A percentile compares a stretch with the other conserved stretches of the same genome.
Conservation (phyloP, 768 basidiomycete species). For the Wakefieldia striispora region DNA sequence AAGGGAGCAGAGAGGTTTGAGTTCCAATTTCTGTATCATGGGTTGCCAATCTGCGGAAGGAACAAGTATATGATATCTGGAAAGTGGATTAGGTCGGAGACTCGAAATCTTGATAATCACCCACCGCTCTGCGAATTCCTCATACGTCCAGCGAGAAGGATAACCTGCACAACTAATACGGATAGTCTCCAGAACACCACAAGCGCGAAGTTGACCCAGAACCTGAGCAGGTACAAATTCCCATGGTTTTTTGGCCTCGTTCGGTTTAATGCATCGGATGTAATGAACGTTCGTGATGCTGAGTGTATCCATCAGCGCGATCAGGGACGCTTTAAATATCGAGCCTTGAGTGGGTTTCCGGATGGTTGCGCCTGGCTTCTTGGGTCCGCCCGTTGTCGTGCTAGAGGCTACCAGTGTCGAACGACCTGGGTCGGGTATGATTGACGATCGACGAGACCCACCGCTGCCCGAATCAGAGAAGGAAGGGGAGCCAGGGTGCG, state of each 20-base stretch:
- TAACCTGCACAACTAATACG: constrained; percentile 99
- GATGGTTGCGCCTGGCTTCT: constrained; percentile 65
- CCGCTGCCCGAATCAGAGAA: constrained; percentile 75
- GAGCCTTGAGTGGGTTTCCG: constrained; percentile 96
- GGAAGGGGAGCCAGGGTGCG: constrained; percentile 72
- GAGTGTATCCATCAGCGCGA: constrained; percentile 95
- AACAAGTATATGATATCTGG: constrained; percentile 96
- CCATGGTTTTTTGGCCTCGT: constrained; percentile 96
- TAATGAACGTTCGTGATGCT: constrained; percentile 98
- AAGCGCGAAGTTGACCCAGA: constrained; percentile 90
- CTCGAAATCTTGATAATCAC: constrained; percentile 24
- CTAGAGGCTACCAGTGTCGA: constrained; percentile 61
- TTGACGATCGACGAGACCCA: constrained; percentile 75
- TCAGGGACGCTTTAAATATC: constrained; percentile 95
- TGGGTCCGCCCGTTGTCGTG: constrained; percentile 41
- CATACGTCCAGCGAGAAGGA: constrained; percentile 97
- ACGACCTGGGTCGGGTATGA: constrained; percentile 87
- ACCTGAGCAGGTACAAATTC: constrained; percentile 96
- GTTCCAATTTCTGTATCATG: constrained; percentile 78
- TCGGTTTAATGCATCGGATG: constrained; percentile 99
- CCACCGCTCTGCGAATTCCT: constrained; percentile 96
- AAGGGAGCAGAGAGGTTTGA: constrained; percentile 74
- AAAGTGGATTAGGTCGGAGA: constrained; percentile 17
- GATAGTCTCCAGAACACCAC: constrained; percentile 98
- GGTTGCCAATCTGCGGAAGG: constrained; percentile 83